Conservation (phyloP, 805 yeast genomes). For the Millerozyma acaciae region DNA sequence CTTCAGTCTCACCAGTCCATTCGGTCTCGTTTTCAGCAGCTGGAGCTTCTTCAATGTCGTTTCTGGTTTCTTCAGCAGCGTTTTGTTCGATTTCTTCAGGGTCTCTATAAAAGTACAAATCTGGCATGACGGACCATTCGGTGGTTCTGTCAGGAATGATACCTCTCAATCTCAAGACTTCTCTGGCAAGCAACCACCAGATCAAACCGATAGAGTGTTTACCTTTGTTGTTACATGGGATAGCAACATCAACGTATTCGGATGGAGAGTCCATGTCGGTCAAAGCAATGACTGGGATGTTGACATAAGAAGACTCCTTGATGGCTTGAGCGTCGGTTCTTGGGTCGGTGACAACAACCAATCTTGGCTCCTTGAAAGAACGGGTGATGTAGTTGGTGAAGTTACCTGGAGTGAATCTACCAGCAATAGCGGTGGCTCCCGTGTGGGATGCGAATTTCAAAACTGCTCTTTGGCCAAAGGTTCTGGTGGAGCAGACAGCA, state of each 20-base stretch:
- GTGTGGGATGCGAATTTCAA: slow-evolving; percentile 99
- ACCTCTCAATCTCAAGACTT: slow-evolving; percentile 98
- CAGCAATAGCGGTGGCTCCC: slow-evolving; percentile 99
- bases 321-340: slow-evolving; percentile 99
- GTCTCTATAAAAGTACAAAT: slow-evolving; percentile 99
- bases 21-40: slow-evolving; percentile 56
- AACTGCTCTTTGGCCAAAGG: slow-evolving; percentile 99
- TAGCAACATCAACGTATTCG: slow-evolving; percentile 98
- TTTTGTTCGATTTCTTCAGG: slow-evolving; percentile 96
- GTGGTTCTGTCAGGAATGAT: slow-evolving; percentile 92
- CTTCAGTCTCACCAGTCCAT: slow-evolving; percentile 55
- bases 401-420: slow-evolving; percentile 99
- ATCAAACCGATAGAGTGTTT: slow-evolving; percentile 99
- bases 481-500: slow-evolving; percentile 98
- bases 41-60: slow-evolving; percentile 59
- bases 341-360: slow-evolving; percentile 98
- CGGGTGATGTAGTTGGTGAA: slow-evolving; percentile 99
- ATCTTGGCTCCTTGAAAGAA: slow-evolving; percentile 99
- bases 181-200: slow-evolving; percentile 99
- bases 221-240: slow-evolving; percentile 99
- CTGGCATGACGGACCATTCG: slow-evolving; percentile 99
- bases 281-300: slow-evolving; percentile 99
- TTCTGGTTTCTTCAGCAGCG: slow-evolving; percentile 52
- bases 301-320: slow-evolving; percentile 99
- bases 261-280: slow-evolving; percentile 98